These are phyloP conservation scores for Metrosideros polymorpha DNA, from an alignment of 441 rosid species.

Conservation along the genomic window DNA sequence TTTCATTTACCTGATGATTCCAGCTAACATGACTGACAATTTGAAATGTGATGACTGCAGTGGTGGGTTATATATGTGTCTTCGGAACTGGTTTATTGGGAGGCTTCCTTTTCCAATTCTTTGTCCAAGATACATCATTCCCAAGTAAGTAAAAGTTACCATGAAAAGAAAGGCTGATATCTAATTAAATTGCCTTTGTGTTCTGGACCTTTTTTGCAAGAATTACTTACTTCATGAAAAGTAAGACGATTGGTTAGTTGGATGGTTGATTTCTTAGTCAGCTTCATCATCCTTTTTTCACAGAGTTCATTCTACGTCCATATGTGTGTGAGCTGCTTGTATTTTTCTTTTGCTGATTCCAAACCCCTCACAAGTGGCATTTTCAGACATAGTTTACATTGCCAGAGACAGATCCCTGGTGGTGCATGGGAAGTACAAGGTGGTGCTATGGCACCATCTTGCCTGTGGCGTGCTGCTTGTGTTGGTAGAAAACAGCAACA, in stretches of 20 bases:
- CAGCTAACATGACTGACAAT: background rate
- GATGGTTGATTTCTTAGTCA: background rate
- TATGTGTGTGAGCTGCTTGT: background rate
- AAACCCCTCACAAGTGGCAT: background rate
- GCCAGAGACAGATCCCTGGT: background rate
- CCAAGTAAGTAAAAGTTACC: background rate
- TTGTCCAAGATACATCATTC: background rate
- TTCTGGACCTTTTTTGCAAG: background rate
- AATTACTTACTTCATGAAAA: background rate
- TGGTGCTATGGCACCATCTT: background rate
- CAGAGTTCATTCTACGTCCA: background rate
- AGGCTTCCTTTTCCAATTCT: background rate
- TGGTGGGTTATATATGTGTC: background rate
- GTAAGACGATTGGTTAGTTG: background rate
- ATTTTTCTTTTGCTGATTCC: background rate
- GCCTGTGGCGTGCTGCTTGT: background rate
- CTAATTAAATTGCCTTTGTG: background rate
- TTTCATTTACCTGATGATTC: background rate
- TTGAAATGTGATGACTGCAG: background rate
- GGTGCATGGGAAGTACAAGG: background rate
- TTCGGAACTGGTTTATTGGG: background rate
- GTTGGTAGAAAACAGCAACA: background rate
- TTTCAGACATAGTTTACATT: background rate
- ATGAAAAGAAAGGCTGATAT: background rate
- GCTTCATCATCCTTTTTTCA: background rate